Base-by-base conservation (phyloP, 2,329 filamentous ascomycete species). In the Paraphaeosphaeria minitans region DNA sequence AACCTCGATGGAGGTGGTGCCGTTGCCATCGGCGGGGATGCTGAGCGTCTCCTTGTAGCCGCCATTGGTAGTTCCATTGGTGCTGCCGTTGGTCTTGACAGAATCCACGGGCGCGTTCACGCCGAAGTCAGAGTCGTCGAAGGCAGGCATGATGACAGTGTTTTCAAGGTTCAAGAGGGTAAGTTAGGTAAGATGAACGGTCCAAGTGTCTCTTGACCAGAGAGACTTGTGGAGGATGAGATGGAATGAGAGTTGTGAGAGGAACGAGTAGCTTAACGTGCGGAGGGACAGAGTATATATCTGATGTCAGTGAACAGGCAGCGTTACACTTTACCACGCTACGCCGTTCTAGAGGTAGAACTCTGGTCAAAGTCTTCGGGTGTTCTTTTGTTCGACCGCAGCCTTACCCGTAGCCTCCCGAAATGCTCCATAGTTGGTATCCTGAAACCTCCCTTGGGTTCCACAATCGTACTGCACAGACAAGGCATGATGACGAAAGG, bases 1-100 rank as follows among this genome's bases (percentile, higher is more conserved):
- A 48, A 92, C 82, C 78, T 92, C 89, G 69, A 92, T 85, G 45
- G 87, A 81, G 59, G 81, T 77, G 53, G 65, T 56, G 61, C 64
- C 74, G 14, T 45, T 53, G 19, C 9, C 41, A 57, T 77, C 68
- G 43, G 64, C 66, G 19, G 70, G 67, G 31, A 74, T 67, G 57
- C 70, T 73, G 57, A 73, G 56, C 31, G 57, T 56, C 68, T 77
- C 78, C 62, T 70, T 70, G 59, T 78, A 75, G 16, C 55, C 59
- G 24, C 35, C 14, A 41, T 33, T 52, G 13, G 59, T 21, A 3
- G 54, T 22, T 9, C 37, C 56, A n/a, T 53, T 58, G 62, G 64
- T 67, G 37, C 21, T 56, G 50, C 72, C 66, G 42, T 56, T 64
- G 29, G 72, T 67, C 56, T 74, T 73, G 24, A 59, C 54, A 43